Percentiles rank a stretch among this genome's conserved stretches.
Evolutionary conservation across 805 yeast species (phyloP).

Genomic region (Starmerella etchellsii): DNA sequence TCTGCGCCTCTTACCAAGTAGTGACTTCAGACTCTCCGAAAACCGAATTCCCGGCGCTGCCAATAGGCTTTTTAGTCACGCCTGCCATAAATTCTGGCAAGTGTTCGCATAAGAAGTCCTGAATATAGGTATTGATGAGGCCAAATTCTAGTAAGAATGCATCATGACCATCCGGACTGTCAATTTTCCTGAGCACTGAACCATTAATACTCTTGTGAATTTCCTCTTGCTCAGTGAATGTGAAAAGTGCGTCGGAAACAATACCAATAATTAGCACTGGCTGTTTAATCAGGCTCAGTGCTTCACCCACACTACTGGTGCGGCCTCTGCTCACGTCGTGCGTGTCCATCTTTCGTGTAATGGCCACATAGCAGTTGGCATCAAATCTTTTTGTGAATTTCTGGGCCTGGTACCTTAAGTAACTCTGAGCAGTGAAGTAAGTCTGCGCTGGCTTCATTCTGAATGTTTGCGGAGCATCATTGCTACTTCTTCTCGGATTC

Average conservation of each 20-base stretch:
- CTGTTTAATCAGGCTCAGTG: slow-evolving; percentile 46
- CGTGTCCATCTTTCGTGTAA: slow-evolving; percentile 85
- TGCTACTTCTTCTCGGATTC: slow-evolving; percentile 21
- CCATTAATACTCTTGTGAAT: slow-evolving; percentile 65
- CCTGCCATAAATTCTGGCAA: slow-evolving; percentile 48
- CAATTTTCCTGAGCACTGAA: slow-evolving; percentile 53
- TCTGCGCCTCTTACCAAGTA: slow-evolving; percentile 48
- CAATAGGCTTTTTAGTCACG: slow-evolving; percentile 34
- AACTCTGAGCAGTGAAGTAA: slow-evolving; percentile 89
- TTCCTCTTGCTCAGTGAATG: slow-evolving; percentile 79
- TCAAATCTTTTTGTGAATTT: slow-evolving; percentile 84
- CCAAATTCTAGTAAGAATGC: slow-evolving; percentile 87
- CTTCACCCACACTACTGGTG: slow-evolving; percentile 36
- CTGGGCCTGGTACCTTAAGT: slow-evolving; percentile 84
- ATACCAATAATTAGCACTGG: slow-evolving; percentile 84
- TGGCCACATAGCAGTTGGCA: slow-evolving; percentile 91
- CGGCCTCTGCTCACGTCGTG: slow-evolving; percentile 85
- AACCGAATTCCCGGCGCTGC: slow-evolving; percentile 35
- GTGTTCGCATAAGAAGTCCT: slow-evolving; percentile 47
- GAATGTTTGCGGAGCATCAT: slow-evolving; percentile 14
- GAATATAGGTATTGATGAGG: slow-evolving; percentile 58
- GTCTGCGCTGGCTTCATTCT: slow-evolving; percentile 31
- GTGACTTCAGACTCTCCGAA: slow-evolving; percentile 94
- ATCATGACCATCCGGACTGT: slow-evolving; percentile 95
- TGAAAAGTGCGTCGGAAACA: slow-evolving; percentile 82